A percentile compares a stretch with the other conserved stretches of the same genome.
phyloP scores from a whole-genome alignment of 352 stramenopile genomes.

The Sclerospora graminicola region DNA sequence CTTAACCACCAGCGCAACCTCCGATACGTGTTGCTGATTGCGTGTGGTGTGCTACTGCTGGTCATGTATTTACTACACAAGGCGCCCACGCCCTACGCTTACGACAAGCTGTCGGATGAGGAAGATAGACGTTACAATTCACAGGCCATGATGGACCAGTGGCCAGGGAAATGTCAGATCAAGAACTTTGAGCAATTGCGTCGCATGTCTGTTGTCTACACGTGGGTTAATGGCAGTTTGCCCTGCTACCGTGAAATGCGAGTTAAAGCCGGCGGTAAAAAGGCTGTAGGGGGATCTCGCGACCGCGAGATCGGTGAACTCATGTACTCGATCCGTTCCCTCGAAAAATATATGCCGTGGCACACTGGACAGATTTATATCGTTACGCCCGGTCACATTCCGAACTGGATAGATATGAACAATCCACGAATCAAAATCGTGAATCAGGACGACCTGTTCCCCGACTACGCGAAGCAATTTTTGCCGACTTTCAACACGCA shows the following conservation, averaged over 20 bases:
- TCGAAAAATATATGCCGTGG: conserved; percentile 79
- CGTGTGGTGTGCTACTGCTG: conserved; percentile 32
- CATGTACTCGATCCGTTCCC: conserved; percentile 80
- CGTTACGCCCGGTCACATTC: conserved; percentile 72
- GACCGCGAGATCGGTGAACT: conserved; percentile 85
- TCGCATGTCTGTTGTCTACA: conserved; percentile 85
- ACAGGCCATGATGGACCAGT: conserved; percentile 45
- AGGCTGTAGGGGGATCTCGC: conserved; percentile 63
- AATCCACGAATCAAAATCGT: conserved; percentile 81
- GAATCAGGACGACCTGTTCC: conserved; percentile 83
- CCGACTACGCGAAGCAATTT: conserved; percentile 67
- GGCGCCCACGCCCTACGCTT: conserved; percentile 28
- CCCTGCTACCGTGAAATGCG: conserved; percentile 74
- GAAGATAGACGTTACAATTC: conserved; percentile 41
- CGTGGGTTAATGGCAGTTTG: conserved; percentile 81
- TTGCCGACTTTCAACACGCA: conserved; percentile 84
- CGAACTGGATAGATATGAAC: conserved; percentile 69
- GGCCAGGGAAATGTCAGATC: conserved; percentile 69
- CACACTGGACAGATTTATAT: conserved; percentile 81
- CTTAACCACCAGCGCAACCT: conserved; percentile 55
- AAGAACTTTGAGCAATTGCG: conserved; percentile 80
- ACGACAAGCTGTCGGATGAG: conserved; percentile 41
- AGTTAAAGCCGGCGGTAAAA: conserved; percentile 52
- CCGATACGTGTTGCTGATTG: conserved; percentile 34
- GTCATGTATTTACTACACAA: conserved; percentile 33